phyloP scores from a whole-genome alignment of 1,284 basidiomycete genomes.

The Marasmius oreades region DNA sequence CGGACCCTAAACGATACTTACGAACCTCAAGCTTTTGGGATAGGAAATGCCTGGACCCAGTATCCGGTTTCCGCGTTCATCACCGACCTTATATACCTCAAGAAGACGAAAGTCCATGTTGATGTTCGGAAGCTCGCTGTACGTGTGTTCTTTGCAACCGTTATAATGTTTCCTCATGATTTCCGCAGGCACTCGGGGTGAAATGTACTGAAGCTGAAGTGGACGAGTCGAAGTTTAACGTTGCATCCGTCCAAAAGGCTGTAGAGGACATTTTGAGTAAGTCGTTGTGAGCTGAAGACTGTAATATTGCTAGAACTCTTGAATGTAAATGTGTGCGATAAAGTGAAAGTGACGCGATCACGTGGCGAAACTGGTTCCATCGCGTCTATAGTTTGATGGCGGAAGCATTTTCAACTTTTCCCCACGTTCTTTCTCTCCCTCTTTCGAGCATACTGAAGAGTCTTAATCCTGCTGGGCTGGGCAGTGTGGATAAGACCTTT shows the following conservation, averaged over 20 bases:
- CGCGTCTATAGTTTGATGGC: too few relatives aligned
- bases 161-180: conserved; percentile 9
- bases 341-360: too few relatives aligned
- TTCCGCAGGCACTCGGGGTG: conserved; percentile 54
- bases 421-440: too few relatives aligned
- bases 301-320: too few relatives aligned
- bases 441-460: not conserved
- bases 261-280: not conserved
- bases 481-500: not conserved
- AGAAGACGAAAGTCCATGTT: conserved; percentile 58
- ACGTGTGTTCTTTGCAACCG: conserved; percentile 25
- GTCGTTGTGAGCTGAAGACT: too few relatives aligned
- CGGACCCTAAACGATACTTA: conserved; percentile 68
- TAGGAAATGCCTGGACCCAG: conserved; percentile 55
- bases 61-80: conserved; percentile 74
- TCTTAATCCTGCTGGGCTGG: not conserved
- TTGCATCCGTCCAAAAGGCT: not conserved
- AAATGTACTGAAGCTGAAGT: conserved; percentile 12
- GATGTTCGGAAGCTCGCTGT: conserved; percentile 63
- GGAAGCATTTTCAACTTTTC: too few relatives aligned
- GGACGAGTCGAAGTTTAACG: conserved; percentile 5
- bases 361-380: not conserved
- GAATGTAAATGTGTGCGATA: too few relatives aligned
- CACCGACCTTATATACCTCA: conserved; percentile 81
- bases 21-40: conserved; percentile 42